phyloP scores from a whole-genome alignment of 345 rosid species.

The Sisymbrium irio region DNA sequence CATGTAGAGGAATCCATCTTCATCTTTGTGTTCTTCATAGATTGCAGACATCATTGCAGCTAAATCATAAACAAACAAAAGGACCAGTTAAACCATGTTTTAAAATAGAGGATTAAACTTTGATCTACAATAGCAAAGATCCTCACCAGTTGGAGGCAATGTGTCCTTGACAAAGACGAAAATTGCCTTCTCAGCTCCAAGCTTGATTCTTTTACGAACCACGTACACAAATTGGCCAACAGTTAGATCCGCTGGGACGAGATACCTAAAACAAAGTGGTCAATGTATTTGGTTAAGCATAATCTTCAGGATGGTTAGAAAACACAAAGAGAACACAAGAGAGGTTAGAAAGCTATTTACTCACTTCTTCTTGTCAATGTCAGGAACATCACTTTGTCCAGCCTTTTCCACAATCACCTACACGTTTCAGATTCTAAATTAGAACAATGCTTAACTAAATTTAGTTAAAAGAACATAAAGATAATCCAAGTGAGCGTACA shows the following conservation, averaged over 20 bases:
- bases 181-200: slow-evolving; percentile 79
- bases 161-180: slow-evolving; percentile 75
- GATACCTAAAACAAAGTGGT: slow-evolving; percentile 44
- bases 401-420: slow-evolving; percentile 97
- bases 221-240: slow-evolving; percentile 88
- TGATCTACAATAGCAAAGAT: neutral
- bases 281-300: neutral
- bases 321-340: neutral
- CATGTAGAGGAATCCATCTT: slow-evolving; percentile 98
- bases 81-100: neutral
- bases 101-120: neutral
- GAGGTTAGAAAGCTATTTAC: slow-evolving; percentile 19
- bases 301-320: neutral
- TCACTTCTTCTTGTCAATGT: slow-evolving; percentile 96
- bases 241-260: slow-evolving; percentile 80
- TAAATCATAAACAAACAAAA: slow-evolving; percentile 14
- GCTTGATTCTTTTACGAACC: slow-evolving; percentile 77
- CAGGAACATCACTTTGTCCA: slow-evolving; percentile 84
- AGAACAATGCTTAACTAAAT: slow-evolving; percentile 13
- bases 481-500: slow-evolving; percentile 38
- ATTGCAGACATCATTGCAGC: slow-evolving; percentile 96
- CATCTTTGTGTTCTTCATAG: slow-evolving; percentile 93
- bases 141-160: slow-evolving; percentile 71
- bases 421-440: neutral
- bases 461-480: neutral